Evolutionary conservation across 2,329 filamentous ascomycete genomes (phyloP), one percentile per base, ranked within the genome.

Genomic region (Calonectria pseudoreteaudii): DNA sequence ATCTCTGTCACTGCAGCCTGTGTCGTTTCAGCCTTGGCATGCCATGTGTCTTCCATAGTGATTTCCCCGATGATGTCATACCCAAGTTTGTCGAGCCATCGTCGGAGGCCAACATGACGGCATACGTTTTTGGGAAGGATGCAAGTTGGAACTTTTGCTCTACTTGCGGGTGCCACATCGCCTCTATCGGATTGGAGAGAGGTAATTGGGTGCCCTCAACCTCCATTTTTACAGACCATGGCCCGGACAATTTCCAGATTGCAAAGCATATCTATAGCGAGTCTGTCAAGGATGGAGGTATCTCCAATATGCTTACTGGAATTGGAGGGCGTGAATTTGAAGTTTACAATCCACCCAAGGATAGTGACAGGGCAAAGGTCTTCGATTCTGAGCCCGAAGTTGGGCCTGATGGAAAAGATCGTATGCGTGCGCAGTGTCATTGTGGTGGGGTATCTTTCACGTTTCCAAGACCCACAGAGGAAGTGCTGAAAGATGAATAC

Each of bases 381-480:
- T 74, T 82, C 36, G 78, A 81, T 52, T 75, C 80, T 7, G 26
- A 80, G 58, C 72, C 78, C 0, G 85, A 86, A 73, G 68, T 82
- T 10, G 85, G 84, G 7, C 65, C 70, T 0, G 78, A 84, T 11
- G 86, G 86, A 13, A 77, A 83, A 52, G 84, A 87, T 47, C 78
- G 84, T 23, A 82, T 90, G 14, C 83, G 84, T 0, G 87, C 83
- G 0, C 74, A 87, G 73, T 89, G 88, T 75, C 82, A 85, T 70
- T 90, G 88, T 71, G 86, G 85, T 50, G 87, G 88, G 13, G 85
- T 89, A 0, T 86, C 85, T 5, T 88, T 89, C 77, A 86, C 85
- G 7, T 81, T 89, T 36, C 76, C 81, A 13, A 83, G 86, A 4
- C 88, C 87, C 1, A 81, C 78, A 4, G 67, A 81, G 7, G 79